Conservation (phyloP, 495 filamentous ascomycete species). For the Penicillium atrosanguineum region DNA sequence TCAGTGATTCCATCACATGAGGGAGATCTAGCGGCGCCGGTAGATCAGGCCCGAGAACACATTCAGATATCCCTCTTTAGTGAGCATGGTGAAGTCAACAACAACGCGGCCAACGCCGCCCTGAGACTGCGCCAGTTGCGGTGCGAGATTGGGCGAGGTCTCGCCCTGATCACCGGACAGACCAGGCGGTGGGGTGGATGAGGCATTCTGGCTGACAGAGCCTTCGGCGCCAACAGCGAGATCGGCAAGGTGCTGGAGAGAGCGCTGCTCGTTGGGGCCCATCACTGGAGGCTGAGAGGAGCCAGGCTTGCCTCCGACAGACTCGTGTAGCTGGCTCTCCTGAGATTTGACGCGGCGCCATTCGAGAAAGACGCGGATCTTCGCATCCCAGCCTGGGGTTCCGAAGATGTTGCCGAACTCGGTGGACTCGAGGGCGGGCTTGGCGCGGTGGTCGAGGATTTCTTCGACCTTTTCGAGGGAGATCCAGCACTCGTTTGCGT, state of each 20-base stretch:
- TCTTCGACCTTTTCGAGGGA: slow-evolving; percentile 44
- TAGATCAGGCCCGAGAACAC: slow-evolving; percentile 46
- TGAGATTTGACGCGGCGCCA: slow-evolving; percentile 43
- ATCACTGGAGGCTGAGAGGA: slow-evolving; percentile 37
- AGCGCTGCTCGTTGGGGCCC: slow-evolving; percentile 49
- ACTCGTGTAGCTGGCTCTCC: slow-evolving; percentile 37
- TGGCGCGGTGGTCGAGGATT: slow-evolving; percentile 40
- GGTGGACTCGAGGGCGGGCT: slow-evolving; percentile 17
- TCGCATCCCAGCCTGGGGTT: slow-evolving; percentile 42
- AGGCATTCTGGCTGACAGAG: slow-evolving; percentile 34
- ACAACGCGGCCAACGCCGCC: slow-evolving; percentile 28
- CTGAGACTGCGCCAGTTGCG: slow-evolving; percentile 29
- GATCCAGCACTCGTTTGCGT: slow-evolving; percentile 43
- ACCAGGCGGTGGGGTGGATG: slow-evolving; percentile 33
- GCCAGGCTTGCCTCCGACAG: slow-evolving; percentile 16
- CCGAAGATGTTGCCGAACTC: slow-evolving; percentile 42
- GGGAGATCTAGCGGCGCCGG: slow-evolving; percentile 26
- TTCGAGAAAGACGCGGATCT: slow-evolving; percentile 48
- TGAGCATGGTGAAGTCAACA: slow-evolving; percentile 46
- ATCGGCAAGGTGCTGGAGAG: slow-evolving; percentile 64
- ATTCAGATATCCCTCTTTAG: slow-evolving; percentile 45
- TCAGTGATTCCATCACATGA: neutral
- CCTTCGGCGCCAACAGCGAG: slow-evolving; percentile 53
- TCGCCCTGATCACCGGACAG: slow-evolving; percentile 30
- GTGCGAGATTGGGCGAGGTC: slow-evolving; percentile 31